phyloP scores from a whole-genome alignment of 352 stramenopile species.

The Blastocystis sp. region DNA sequence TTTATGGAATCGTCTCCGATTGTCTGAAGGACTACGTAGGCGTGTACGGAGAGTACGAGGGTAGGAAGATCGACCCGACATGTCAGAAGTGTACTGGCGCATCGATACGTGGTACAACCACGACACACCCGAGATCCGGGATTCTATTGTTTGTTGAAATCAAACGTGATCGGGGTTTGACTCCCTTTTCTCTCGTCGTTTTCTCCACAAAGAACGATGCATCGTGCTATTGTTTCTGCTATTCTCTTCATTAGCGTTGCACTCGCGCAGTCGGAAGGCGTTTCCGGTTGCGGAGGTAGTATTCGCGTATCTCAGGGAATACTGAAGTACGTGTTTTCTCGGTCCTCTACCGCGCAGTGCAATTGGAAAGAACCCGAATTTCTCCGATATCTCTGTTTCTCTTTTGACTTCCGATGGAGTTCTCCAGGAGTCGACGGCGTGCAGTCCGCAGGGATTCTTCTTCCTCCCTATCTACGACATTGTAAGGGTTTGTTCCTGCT shows the following conservation, averaged over 20 bases:
- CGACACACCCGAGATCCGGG: neutral
- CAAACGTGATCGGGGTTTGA: conserved; percentile 1
- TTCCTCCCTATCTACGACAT: conserved; percentile 44
- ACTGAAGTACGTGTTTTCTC: neutral
- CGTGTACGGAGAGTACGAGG: no score
- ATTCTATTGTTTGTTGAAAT: conserved; percentile 1
- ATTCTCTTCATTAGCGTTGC: neutral
- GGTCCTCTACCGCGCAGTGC: neutral
- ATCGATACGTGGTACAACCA: neutral
- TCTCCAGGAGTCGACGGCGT: conserved; percentile 19
- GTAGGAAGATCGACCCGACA: neutral
- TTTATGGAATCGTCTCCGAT: neutral
- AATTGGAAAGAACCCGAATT: neutral
- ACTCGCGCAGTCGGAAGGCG: neutral
- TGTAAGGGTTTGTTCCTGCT: neutral
- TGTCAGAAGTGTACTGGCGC: neutral
- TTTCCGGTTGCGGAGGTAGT: conserved; percentile 17
- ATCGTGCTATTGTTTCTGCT: neutral
- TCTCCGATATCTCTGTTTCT: conserved; percentile 5
- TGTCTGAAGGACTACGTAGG: neutral
- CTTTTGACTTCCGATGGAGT: neutral
- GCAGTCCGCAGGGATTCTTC: conserved; percentile 44
- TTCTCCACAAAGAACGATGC: neutral
- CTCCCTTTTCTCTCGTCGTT: neutral
- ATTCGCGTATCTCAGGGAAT: conserved; percentile 11